A percentile compares a stretch with the other conserved stretches of the same genome.
phyloP scores from a whole-genome alignment of 305 asterid species.

The Rubia occidens region DNA sequence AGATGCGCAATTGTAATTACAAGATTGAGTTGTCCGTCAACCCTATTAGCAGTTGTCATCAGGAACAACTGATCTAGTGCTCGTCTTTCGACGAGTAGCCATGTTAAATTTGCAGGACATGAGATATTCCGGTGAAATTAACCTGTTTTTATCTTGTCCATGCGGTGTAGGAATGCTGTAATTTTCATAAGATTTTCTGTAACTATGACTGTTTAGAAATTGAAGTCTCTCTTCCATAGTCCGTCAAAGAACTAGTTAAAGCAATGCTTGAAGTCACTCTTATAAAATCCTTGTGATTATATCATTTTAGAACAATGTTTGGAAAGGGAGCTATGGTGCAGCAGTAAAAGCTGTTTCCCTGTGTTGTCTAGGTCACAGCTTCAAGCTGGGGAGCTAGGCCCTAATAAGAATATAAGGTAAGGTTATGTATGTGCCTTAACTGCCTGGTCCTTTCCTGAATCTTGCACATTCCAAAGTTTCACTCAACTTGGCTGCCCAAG shows the following conservation, averaged over 20 bases:
- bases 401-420: background rate
- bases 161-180: background rate
- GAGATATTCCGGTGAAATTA: background rate
- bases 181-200: background rate
- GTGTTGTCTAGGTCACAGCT: background rate
- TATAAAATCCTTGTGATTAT: background rate
- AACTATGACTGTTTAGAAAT: background rate
- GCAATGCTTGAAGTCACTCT: background rate
- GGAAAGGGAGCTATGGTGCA: background rate
- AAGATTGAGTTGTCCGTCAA: background rate
- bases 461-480: background rate
- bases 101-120: constrained; percentile 3
- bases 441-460: background rate
- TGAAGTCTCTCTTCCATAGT: background rate
- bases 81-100: background rate
- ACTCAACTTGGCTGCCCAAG: background rate
- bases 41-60: background rate
- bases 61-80: background rate
- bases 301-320: background rate
- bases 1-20: background rate
- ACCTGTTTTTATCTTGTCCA: background rate
- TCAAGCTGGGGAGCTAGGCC: background rate
- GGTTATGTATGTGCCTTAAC: too few species aligned
- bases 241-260: background rate
- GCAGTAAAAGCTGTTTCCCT: background rate